These are phyloP conservation scores for Picochlorum sp. DNA, from an alignment of 139 green algal genomes.

Conservation along the genomic window DNA sequence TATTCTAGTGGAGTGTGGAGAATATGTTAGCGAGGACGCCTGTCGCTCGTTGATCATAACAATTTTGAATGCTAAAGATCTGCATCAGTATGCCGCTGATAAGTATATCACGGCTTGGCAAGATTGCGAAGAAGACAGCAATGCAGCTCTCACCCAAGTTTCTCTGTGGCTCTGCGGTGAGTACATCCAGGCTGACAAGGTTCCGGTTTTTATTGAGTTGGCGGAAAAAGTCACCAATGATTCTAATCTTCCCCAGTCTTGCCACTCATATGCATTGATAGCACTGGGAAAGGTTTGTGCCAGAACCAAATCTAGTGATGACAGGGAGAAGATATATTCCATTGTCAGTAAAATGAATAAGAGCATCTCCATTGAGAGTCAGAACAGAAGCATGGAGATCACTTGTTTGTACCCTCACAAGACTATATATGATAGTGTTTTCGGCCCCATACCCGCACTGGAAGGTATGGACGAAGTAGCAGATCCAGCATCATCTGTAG, in stretches of 20 bases:
- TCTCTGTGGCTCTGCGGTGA: constrained; percentile 81
- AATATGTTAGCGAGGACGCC: constrained; percentile 79
- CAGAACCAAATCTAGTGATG: constrained; percentile 31
- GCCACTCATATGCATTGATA: constrained; percentile 63
- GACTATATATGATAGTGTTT: constrained; percentile 43
- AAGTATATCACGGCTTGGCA: constrained; percentile 36
- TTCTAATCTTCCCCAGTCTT: not conserved
- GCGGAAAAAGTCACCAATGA: constrained; percentile 14
- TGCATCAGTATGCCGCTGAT: constrained; percentile 71
- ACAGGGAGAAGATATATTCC: constrained; percentile 30
- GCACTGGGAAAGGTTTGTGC: constrained; percentile 79
- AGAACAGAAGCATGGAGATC: constrained; percentile 72
- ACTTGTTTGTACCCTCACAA: constrained; percentile 53
- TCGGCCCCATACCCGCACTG: constrained; percentile 83
- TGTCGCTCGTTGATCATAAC: constrained; percentile 68
- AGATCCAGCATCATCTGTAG: constrained; percentile 53
- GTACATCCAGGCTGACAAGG: constrained; percentile 43
- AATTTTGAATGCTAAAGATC: constrained; percentile 77
- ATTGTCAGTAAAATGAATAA: constrained; percentile 38
- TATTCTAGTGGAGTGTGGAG: constrained; percentile 62
- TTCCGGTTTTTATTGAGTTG: constrained; percentile 62
- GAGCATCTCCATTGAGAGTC: constrained; percentile 64
- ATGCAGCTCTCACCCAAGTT: constrained; percentile 42
- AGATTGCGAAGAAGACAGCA: constrained; percentile 14
- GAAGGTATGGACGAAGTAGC: not conserved